These are phyloP conservation scores for Mycena citricolor DNA, from an alignment of 1,284 basidiomycete genomes.

Conservation along the genomic window DNA sequence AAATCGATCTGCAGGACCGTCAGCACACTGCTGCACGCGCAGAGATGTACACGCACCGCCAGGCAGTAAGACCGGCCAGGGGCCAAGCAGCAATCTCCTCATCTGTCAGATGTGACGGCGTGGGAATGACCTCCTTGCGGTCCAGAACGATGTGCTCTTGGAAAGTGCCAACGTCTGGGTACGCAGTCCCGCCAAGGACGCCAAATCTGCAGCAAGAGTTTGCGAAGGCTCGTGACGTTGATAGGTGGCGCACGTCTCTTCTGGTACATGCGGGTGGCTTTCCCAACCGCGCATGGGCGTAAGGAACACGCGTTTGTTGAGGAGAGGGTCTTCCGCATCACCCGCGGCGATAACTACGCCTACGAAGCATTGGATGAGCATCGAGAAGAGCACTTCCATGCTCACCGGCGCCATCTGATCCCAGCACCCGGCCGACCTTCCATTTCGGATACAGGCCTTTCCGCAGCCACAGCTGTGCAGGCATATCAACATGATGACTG, in stretches of 20 bases:
- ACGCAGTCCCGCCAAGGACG: constrained; percentile 56
- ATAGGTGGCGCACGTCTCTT: constrained; percentile 39
- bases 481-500: too few relatives aligned
- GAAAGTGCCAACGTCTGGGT: constrained; percentile 68
- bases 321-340: constrained; percentile 51
- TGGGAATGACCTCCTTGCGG: constrained; percentile 64
- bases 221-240: neutral
- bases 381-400: too few relatives aligned
- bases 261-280: constrained; percentile 57
- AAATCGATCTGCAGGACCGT: neutral
- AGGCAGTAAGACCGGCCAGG: constrained; percentile 77
- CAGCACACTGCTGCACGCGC: too few relatives aligned
- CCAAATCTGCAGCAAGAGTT: constrained; percentile 48
- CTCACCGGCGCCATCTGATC: too few relatives aligned
- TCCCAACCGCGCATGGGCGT: constrained; percentile 78
- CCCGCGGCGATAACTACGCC: constrained; percentile 63
- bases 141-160: constrained; percentile 76
- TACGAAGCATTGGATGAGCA: too few relatives aligned
- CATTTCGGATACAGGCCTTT: too few relatives aligned
- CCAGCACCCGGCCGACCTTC: too few relatives aligned
- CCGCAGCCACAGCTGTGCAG: too few relatives aligned
- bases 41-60: constrained; percentile 57
- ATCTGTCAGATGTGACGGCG: constrained; percentile 71
- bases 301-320: constrained; percentile 73
- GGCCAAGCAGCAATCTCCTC: constrained; percentile 77